These are phyloP conservation scores for Grosmannia huntii DNA, from an alignment of 2,329 filamentous ascomycete genomes.

Conservation along the genomic window DNA sequence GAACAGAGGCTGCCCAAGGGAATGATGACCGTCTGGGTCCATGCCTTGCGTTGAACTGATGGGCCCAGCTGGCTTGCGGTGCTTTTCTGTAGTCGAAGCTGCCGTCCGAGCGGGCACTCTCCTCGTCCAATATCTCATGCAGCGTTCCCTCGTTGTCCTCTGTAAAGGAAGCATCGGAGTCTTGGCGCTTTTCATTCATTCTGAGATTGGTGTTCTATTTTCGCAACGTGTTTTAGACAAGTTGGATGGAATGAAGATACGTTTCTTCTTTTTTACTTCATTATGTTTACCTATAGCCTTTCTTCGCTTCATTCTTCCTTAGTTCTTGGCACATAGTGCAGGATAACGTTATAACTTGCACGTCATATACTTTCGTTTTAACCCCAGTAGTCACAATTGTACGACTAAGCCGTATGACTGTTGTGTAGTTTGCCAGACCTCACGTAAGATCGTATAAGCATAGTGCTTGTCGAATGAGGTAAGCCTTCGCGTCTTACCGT, in stretches of 20 bases:
- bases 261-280: not conserved
- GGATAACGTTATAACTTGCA: not conserved
- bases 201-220: not conserved
- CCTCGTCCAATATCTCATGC: not conserved
- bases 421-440: not conserved
- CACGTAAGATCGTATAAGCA: not conserved
- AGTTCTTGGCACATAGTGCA: not conserved
- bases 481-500: not conserved
- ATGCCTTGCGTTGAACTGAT: not conserved
- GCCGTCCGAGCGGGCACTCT: not conserved
- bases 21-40: not conserved
- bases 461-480: not conserved
- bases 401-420: not conserved
- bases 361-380: not conserved
- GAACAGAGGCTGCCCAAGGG: not conserved
- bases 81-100: not conserved
- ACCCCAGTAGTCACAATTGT: not conserved
- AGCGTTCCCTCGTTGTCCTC: not conserved
- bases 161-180: not conserved
- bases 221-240: not conserved
- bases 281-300: not conserved
- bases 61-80: not conserved
- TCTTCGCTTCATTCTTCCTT: not conserved
- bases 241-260: not conserved
- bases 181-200: not conserved